These are phyloP conservation scores for Mycena capillaripes DNA, from an alignment of 768 basidiomycete species.

Conservation along the genomic window DNA sequence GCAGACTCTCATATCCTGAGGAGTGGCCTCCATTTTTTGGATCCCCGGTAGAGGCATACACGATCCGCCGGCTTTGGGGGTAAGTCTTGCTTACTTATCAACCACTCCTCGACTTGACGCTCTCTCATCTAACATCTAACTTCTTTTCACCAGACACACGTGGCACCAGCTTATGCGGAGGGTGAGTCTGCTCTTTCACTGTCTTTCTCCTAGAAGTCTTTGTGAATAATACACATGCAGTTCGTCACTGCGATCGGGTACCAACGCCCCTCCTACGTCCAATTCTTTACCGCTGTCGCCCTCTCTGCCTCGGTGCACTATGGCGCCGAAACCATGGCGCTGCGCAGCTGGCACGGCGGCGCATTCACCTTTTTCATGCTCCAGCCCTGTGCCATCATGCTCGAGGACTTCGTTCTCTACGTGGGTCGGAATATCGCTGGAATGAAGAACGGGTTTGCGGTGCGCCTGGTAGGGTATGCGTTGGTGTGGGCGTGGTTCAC, in stretches of 20 bases:
- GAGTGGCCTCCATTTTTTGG: conserved; percentile 59
- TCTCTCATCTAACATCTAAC: too few relatives aligned
- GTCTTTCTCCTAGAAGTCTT: too few relatives aligned
- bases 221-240: too few relatives aligned
- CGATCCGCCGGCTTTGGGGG: conserved; percentile 58
- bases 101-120: too few relatives aligned
- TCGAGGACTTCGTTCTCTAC: conserved; percentile 22
- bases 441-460: not conserved
- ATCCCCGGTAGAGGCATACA: conserved; percentile 48
- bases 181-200: not conserved
- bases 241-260: conserved; percentile 44
- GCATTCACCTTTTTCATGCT: conserved; percentile 25
- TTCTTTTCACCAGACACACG: not conserved
- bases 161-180: conserved; percentile 33
- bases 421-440: not conserved
- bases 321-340: conserved; percentile 47
- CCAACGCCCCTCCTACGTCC: conserved; percentile 43
- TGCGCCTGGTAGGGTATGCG: conserved; percentile 9
- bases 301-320: conserved; percentile 53
- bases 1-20: conserved; percentile 44
- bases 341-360: conserved; percentile 21
- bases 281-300: conserved; percentile 51
- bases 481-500: conserved; percentile 22
- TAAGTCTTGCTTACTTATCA: conserved; percentile 23
- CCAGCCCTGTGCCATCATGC: conserved; percentile 21